phyloP scores from a whole-genome alignment of 208 protist species.

The Crithidia thermophila region DNA sequence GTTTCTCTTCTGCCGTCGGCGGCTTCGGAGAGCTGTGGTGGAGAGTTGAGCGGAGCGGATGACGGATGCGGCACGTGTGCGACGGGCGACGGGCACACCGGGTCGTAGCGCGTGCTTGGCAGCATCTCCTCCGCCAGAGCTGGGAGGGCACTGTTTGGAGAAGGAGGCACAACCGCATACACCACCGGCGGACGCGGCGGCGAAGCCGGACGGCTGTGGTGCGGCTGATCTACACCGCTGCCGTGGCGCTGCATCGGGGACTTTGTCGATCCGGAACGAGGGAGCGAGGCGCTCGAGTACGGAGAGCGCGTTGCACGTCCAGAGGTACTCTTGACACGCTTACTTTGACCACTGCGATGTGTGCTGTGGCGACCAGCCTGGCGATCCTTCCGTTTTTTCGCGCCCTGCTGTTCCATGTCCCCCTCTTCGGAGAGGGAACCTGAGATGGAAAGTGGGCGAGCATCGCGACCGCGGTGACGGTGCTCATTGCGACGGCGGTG shows the following conservation, averaged over 20 bases:
- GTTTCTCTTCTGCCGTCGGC: no score
- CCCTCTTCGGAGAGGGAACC: no score
- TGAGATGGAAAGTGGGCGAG: no score
- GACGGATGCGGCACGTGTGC: background rate
- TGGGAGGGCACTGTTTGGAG: background rate
- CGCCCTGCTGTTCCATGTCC: no score
- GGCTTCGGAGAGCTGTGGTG: no score
- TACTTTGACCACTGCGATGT: background rate
- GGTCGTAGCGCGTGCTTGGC: constrained; percentile 17
- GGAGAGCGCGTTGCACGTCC: background rate
- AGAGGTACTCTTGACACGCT: background rate
- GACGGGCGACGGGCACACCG: background rate
- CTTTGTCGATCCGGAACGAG: background rate
- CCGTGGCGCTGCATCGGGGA: background rate
- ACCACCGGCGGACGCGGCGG: constrained; percentile 1
- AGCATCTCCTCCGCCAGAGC: constrained; percentile 20
- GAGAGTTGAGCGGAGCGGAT: background rate
- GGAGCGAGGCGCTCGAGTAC: background rate
- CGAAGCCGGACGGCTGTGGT: background rate
- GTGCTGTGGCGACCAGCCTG: no score
- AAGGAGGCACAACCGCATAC: background rate
- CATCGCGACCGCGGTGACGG: background rate
- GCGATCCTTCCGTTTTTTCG: no score
- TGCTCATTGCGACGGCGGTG: background rate
- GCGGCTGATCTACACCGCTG: background rate